Conservation (phyloP, 148 eudicot genomes). For the Bassia scoparia region DNA sequence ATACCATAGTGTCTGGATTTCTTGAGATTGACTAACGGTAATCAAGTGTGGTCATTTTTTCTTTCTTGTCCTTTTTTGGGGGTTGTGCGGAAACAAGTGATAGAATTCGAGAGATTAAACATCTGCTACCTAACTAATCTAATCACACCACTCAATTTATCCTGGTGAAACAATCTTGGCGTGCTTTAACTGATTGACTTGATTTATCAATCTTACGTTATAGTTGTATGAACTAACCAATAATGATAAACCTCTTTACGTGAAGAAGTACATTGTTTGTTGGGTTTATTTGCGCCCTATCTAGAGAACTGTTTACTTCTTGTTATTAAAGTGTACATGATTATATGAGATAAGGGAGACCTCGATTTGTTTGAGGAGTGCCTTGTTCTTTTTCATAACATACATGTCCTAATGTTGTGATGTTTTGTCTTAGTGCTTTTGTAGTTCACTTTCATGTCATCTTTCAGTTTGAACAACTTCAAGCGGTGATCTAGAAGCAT, state of each 20-base stretch:
- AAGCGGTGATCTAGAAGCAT: constrained; percentile 77
- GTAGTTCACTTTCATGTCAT: background rate
- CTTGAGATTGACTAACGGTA: too few relatives aligned
- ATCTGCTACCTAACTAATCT: background rate
- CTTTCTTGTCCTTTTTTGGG: too few relatives aligned
- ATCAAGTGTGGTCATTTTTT: too few relatives aligned
- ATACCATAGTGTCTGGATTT: too few relatives aligned
- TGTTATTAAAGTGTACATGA: background rate
- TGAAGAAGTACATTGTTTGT: background rate
- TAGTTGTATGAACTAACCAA: background rate
- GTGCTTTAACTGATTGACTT: background rate
- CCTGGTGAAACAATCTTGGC: too few relatives aligned
- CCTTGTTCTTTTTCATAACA: background rate
- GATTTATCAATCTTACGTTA: background rate
- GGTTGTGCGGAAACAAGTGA: too few relatives aligned
- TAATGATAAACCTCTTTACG: background rate
- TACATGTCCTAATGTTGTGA: background rate
- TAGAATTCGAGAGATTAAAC: background rate
- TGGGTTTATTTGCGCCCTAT: background rate
- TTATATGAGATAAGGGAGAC: background rate
- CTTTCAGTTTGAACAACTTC: constrained; percentile 91
- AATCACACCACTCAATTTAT: too few relatives aligned
- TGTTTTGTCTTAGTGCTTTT: background rate
- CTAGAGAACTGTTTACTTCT: background rate
- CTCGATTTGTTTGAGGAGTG: background rate